Conservation (phyloP, 495 filamentous ascomycete species). For the Evansstolkia leycettana region DNA sequence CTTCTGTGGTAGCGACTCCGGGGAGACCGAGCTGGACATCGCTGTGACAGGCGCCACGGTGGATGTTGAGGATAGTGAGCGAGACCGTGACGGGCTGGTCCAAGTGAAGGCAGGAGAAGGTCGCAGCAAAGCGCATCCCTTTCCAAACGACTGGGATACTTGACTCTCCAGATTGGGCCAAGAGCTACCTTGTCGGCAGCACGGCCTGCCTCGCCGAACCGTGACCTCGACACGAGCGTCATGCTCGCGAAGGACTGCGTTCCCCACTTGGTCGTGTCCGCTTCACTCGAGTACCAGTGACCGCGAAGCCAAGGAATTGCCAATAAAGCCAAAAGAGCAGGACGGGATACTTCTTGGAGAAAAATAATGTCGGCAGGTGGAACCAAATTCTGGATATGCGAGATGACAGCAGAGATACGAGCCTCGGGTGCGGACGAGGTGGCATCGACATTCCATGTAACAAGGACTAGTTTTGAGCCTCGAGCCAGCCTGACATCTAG, state of each 20-base stretch:
- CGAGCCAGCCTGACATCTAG: not conserved
- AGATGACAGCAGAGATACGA: slow-evolving; percentile 6
- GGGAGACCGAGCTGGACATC: too few species aligned
- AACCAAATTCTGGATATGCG: slow-evolving; percentile 1
- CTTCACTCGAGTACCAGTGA: slow-evolving; percentile 10
- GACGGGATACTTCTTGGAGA: slow-evolving; percentile 12
- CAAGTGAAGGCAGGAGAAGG: slow-evolving; percentile 7
- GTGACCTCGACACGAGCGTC: slow-evolving; percentile 9
- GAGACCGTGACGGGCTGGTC: not conserved
- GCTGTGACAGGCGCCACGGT: too few species aligned
- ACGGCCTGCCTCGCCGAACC: not conserved
- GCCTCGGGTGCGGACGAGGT: not conserved
- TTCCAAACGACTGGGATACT: slow-evolving; percentile 9
- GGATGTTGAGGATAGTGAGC: too few species aligned
- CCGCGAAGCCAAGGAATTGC: slow-evolving; percentile 7
- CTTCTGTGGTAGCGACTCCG: too few species aligned
- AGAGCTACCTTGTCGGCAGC: not conserved
- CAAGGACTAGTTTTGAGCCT: slow-evolving; percentile 1
- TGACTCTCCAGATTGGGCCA: slow-evolving; percentile 12
- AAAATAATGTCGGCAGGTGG: slow-evolving; percentile 7
- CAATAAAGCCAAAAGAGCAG: slow-evolving; percentile 2
- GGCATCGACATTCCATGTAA: slow-evolving; percentile 13
- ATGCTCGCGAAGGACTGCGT: slow-evolving; percentile 6
- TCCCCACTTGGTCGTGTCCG: slow-evolving; percentile 3
- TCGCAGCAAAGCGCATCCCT: slow-evolving; percentile 15